A percentile compares a stretch with the other conserved stretches of the same genome.
Evolutionary conservation across 345 rosid genomes (phyloP).

Genomic region (Melastoma malabathricum): DNA sequence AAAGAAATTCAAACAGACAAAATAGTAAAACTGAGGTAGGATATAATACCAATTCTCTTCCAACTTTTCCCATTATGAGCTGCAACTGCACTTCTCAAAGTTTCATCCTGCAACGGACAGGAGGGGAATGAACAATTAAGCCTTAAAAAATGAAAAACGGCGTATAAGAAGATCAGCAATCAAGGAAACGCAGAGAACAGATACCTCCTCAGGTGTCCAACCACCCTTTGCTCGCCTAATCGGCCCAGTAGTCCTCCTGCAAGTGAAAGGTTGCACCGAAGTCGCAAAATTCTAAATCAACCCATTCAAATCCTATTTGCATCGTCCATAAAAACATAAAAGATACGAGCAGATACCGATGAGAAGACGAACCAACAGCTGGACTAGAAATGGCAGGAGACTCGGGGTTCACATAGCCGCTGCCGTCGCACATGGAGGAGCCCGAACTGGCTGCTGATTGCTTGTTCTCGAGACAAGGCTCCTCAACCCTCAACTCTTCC

Average conservation of each 20-base stretch:
- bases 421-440: slow-evolving; percentile 66
- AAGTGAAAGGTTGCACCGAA: slow-evolving; percentile 7
- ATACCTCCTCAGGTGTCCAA: slow-evolving; percentile 92
- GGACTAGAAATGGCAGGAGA: slow-evolving; percentile 65
- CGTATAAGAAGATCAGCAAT: not conserved
- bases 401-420: slow-evolving; percentile 48
- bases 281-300: not conserved
- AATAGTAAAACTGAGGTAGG: slow-evolving; percentile 5
- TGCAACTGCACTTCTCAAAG: slow-evolving; percentile 64
- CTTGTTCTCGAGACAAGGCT: slow-evolving; percentile 72
- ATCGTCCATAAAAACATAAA: not conserved
- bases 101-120: slow-evolving; percentile 57
- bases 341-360: slow-evolving; percentile 26
- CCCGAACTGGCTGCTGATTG: slow-evolving; percentile 63
- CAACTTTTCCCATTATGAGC: slow-evolving; percentile 66
- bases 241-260: slow-evolving; percentile 92
- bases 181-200: not conserved
- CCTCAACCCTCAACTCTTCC: slow-evolving; percentile 45
- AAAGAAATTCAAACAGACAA: not conserved
- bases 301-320: not conserved
- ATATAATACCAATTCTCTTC: slow-evolving; percentile 66
- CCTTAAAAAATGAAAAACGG: not conserved
- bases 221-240: slow-evolving; percentile 97
- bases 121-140: slow-evolving; percentile 3
- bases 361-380: slow-evolving; percentile 44